Evolutionary conservation across 208 protist genomes (phyloP), one percentile per base, ranked within the genome.

Genomic region (Trypanosomatidae sp.): DNA sequence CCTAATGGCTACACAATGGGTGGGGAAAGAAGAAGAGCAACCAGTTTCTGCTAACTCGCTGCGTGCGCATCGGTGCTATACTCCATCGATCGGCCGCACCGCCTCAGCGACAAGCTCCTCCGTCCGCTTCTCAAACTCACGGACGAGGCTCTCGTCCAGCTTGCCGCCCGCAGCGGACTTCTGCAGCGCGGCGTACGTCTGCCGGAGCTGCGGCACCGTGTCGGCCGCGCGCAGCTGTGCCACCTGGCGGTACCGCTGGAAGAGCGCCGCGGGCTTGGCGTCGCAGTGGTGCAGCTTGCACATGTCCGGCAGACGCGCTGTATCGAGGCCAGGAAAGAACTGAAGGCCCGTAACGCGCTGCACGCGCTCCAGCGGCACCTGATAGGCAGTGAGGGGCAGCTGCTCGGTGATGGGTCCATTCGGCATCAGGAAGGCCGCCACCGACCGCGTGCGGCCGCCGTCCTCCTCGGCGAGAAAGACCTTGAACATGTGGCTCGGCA

Each of bases 401-500:
- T 94, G 85, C 66, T 86, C 78, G 5, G 80, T 33, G 69, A 95
- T 88, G 22, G 90, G 80, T 3, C 74, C 80, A 77, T 96, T 96
- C 12, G 92, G 92, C 69, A 96, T 81, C 36, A 96, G 53, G 69
- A 96, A 96, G 5, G 88, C 88, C 3, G 90, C 90, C 17, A 60
- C 72, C 30, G 82, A 89, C 39, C 36, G 71, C 25, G 69, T 46
- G 9, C 50, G 62, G n/a, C 79, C 78, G 33, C 71, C 79, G 53
- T 75, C 65, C 9, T 77, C 74, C 71, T 91, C 88, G 3, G 85
- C 81, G 6, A 95, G 69, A 7, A 96, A 55, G 0, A 93, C 86
- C 68, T 96, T 96, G 79, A 91, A 96, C 10, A 96, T 65, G 72
- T 96, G 92, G 52, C 82, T 96, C 25, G 92, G 92, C 43, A 96